Conservation (phyloP, 2,329 filamentous ascomycete genomes). For the Cyphellophora attinorum region DNA sequence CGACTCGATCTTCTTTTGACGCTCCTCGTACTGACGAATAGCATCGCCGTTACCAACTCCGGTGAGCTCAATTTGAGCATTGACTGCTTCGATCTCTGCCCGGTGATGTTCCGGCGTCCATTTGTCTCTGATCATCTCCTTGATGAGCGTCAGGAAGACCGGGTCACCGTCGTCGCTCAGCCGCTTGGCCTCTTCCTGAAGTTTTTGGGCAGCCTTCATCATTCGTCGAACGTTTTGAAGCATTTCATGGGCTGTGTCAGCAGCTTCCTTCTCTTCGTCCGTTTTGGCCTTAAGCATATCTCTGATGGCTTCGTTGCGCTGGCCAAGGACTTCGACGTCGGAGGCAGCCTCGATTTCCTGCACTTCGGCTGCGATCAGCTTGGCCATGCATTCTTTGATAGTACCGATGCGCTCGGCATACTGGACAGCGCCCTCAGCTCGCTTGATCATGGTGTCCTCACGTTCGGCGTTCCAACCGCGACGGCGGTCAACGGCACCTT, state of each 20-base stretch:
- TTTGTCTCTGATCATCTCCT: conserved; percentile 28
- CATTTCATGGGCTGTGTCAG: conserved; percentile 2
- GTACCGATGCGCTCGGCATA: conserved; percentile 52
- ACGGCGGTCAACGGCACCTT: conserved; percentile 38
- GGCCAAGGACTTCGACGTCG: conserved; percentile 61
- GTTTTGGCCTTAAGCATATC: conserved; percentile 32
- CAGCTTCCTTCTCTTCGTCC: conserved; percentile 29
- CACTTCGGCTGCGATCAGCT: conserved; percentile 60
- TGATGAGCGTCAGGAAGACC: conserved; percentile 8
- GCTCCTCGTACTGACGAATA: conserved; percentile 64
- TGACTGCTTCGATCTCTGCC: conserved; percentile 63
- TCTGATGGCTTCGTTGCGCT: conserved; percentile 53
- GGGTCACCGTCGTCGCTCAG: conserved; percentile 10
- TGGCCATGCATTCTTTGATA: conserved; percentile 53
- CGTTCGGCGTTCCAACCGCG: conserved; percentile 43
- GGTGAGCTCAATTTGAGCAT: conserved; percentile 68
- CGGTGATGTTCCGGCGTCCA: conserved; percentile 57
- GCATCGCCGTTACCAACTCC: conserved; percentile 56
- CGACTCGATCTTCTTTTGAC: conserved; percentile 59
- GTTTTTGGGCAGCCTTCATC: conserved; percentile 11
- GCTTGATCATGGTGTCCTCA: conserved; percentile 47
- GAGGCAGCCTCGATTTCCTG: conserved; percentile 71
- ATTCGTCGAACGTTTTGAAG: conserved; percentile 6
- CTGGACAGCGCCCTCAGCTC: conserved; percentile 45
- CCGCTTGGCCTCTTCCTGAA: conserved; percentile 22